Base-by-base conservation (phyloP, 2,329 filamentous ascomycete species). In the Pseudocercospora ulei region DNA sequence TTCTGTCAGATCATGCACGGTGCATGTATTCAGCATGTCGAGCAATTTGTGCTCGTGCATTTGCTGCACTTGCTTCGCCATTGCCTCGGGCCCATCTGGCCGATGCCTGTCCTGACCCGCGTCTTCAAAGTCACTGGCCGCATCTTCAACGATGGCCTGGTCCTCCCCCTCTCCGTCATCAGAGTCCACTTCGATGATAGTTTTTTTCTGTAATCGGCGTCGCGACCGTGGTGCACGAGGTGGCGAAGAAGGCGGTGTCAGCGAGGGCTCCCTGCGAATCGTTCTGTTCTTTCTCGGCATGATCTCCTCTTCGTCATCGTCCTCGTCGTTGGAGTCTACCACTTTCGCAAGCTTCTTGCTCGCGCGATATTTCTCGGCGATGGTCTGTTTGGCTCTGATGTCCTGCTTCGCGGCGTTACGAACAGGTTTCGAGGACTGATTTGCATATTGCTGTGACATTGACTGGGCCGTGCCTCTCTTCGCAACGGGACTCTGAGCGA, bases 11-110 rank as follows among this genome's bases (percentile, higher is more conserved):
- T 88, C 83, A 22, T 79, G 73, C 6, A 75, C 65, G 3, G 76
- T 75, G 58, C 83, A 90, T 0, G 70, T 76, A 56, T 96, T 96
- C 61, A 98, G 78, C 54, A 86, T 92, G 5, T 77, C 71, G 17
- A 96, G 66, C 4, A 95, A 73, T 39, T 71, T 39, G 6, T 37
- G 27, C 7, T 55, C 53, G 19, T 44, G 43, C 33, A 49, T 44
- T n/a, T 35, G 34, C 31, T 49, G 41, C 8, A 51, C 24, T 18
- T 43, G 39, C 30, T 43, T 40, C 16, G 40, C 35, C 5, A 26
- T 7, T 13, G 20, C 13, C 35, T 65, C 62, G 16, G 66, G 63
- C 27, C 65, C 63, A 3, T 55, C 45, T 12, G 14, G 12, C n/a
- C 17, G 18, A 8, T 29, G 23, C 18, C 37, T 24, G 13, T 25